Percentiles rank a stretch among this genome's conserved stretches.
Conservation (phyloP, 768 basidiomycete species). For the Lentinula boryana region DNA sequence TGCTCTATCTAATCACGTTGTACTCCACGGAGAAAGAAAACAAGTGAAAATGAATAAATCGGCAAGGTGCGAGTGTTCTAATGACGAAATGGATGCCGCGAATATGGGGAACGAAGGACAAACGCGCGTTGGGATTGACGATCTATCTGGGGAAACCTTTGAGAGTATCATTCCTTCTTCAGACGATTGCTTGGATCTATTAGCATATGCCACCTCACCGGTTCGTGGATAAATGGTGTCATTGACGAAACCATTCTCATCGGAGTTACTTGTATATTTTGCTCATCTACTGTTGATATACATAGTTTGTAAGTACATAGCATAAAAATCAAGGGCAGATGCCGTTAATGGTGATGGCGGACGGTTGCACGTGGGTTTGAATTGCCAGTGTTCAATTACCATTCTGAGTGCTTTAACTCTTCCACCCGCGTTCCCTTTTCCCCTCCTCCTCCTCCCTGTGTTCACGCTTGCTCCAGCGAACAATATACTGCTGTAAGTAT, state of each 20-base stretch:
- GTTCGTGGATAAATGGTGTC: background rate
- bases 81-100: background rate
- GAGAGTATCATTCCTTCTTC: slow-evolving; percentile 1
- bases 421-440: background rate
- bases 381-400: background rate
- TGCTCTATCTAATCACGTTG: slow-evolving; percentile 28
- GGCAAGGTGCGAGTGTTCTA: background rate
- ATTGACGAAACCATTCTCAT: too few species aligned
- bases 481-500: background rate
- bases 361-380: background rate
- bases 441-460: background rate
- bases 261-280: too few species aligned
- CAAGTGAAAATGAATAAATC: background rate
- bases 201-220: slow-evolving; percentile 5
- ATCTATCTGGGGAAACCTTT: background rate
- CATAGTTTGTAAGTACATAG: background rate
- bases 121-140: background rate
- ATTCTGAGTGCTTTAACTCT: background rate
- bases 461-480: background rate
- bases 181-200: slow-evolving; percentile 3
- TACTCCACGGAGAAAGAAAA: slow-evolving; percentile 20
- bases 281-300: background rate
- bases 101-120: background rate
- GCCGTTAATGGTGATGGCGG: background rate
- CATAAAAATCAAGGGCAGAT: too few species aligned